phyloP scores from a whole-genome alignment of 257 asterid genomes.

The Ligustrum vulgare region DNA sequence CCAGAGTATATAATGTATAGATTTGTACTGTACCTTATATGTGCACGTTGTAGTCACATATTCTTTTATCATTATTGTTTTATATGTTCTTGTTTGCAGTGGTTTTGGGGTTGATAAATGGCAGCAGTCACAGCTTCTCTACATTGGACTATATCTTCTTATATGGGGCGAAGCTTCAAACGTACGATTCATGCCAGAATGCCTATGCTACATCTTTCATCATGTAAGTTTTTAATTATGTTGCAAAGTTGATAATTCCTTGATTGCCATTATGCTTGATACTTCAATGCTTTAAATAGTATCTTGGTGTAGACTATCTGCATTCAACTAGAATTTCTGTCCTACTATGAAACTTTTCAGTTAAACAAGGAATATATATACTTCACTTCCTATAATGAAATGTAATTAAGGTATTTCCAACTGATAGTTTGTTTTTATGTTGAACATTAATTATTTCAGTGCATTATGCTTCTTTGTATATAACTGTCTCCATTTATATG shows the following conservation, averaged over 20 bases:
- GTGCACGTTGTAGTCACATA: constrained; percentile 7
- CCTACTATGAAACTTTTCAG: not conserved
- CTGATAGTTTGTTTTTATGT: constrained; percentile 5
- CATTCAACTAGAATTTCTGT: constrained; percentile 1
- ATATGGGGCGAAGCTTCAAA: constrained; percentile 99
- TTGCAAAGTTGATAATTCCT: constrained; percentile 16
- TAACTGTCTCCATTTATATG: constrained; percentile 7
- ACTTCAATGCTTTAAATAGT: not conserved
- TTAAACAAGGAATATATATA: constrained; percentile 11
- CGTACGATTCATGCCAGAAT: constrained; percentile 97
- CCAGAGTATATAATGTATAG: not conserved
- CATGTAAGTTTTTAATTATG: constrained; percentile 52
- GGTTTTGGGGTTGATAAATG: constrained; percentile 49
- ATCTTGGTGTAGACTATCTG: not conserved
- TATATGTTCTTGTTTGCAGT: constrained; percentile 42
- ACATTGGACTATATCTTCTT: constrained; percentile 92
- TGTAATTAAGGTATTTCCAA: not conserved
- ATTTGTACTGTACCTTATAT: not conserved
- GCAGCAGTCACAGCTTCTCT: constrained; percentile 89
- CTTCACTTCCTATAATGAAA: not conserved
- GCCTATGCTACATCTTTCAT: constrained; percentile 95
- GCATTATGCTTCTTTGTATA: not conserved
- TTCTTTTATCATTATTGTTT: constrained; percentile 14
- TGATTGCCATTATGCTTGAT: not conserved
- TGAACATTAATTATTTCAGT: constrained; percentile 1